Percentiles rank a stretch among this genome's conserved stretches.
phyloP scores from a whole-genome alignment of 1,284 basidiomycete species.

The Trichosporon inkin region DNA sequence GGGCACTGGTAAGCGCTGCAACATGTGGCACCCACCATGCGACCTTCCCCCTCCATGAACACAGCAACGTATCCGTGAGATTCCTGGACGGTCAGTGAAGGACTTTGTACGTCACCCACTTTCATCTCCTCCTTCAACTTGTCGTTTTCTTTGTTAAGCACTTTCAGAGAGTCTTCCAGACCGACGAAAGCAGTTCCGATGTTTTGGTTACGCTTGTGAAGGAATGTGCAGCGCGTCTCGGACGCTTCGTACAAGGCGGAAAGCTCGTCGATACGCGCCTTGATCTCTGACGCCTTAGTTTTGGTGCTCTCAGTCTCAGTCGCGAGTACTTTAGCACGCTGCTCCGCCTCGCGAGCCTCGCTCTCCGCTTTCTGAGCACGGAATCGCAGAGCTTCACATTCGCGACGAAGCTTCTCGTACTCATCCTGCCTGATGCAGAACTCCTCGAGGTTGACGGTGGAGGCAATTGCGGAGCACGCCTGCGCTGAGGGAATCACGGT shows the following conservation, averaged over 20 bases:
- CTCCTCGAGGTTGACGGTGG: neutral
- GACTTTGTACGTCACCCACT: conserved; percentile 16
- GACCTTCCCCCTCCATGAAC: conserved; percentile 28
- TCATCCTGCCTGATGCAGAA: neutral
- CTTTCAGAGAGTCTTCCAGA: conserved; percentile 31
- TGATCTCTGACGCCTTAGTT: neutral
- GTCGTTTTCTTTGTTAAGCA: conserved; percentile 47
- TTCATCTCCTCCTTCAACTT: conserved; percentile 45
- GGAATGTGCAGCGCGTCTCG: neutral
- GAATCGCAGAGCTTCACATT: neutral
- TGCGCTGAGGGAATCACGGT: neutral
- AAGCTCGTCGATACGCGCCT: neutral
- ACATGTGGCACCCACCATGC: conserved; percentile 25
- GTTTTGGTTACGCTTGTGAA: conserved; percentile 4
- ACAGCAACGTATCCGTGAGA: conserved; percentile 20
- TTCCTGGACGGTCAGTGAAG: neutral
- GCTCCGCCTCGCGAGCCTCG: neutral
- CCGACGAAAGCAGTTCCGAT: neutral
- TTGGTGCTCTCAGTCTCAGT: neutral
- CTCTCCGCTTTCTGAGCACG: conserved; percentile 3
- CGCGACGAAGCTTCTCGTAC: conserved; percentile 5
- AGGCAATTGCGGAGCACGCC: neutral
- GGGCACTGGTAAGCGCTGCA: neutral
- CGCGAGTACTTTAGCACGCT: neutral
- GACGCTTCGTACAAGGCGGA: neutral